A percentile compares a stretch with the other conserved stretches of the same genome.
These are phyloP conservation scores for Spergularia bocconei DNA, from an alignment of 148 eudicot species.

Conservation along the genomic window DNA sequence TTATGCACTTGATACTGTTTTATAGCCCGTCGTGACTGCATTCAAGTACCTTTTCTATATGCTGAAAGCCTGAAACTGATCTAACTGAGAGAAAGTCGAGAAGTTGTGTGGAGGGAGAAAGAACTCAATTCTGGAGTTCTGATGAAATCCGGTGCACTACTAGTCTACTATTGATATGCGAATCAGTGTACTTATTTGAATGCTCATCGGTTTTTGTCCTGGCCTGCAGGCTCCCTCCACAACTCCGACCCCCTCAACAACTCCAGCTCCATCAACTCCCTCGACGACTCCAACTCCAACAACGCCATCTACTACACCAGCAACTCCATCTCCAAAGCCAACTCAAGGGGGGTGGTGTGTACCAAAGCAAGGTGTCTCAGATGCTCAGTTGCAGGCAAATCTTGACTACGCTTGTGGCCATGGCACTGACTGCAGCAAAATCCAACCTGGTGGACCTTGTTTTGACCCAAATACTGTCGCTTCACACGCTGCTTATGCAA, in stretches of 20 bases:
- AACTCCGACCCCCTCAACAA: constrained; percentile 19
- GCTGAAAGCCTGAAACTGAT: no score
- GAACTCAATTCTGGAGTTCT: no score
- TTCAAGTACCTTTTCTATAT: no score
- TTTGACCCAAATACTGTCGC: constrained; percentile 60
- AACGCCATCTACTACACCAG: constrained; percentile 25
- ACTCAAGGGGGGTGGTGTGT: constrained; percentile 67
- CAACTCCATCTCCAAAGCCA: constrained; percentile 40
- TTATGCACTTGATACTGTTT: neutral
- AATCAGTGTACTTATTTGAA: neutral
- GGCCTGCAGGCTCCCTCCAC: constrained; percentile 17
- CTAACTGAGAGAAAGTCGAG: no score
- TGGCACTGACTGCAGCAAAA: constrained; percentile 65
- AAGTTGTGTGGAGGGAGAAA: no score
- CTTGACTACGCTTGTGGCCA: constrained; percentile 70
- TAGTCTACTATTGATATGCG: no score
- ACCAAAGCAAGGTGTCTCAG: constrained; percentile 65
- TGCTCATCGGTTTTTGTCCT: neutral
- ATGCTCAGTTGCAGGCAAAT: constrained; percentile 61
- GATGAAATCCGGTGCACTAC: no score
- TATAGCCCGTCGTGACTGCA: no score
- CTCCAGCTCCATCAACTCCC: constrained; percentile 27
- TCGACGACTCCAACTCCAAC: constrained; percentile 23
- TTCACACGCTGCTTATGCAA: constrained; percentile 76
- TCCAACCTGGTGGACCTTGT: constrained; percentile 77